Evolutionary conservation across 2,329 filamentous ascomycete genomes (phyloP), one percentile per base, ranked within the genome.

Genomic region (Arthrocladium fulminans): DNA sequence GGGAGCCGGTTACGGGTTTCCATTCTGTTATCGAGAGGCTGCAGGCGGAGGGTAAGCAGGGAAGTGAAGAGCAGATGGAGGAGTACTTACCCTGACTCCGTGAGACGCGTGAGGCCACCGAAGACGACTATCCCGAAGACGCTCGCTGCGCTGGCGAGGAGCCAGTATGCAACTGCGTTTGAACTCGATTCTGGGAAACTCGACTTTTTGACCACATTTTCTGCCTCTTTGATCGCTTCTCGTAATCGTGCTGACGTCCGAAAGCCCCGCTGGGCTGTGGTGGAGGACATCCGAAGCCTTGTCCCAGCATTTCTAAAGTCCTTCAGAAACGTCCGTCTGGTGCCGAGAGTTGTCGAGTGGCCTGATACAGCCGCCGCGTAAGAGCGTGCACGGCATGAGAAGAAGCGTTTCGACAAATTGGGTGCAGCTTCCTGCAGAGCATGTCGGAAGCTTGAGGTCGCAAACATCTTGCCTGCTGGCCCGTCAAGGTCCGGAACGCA

Each of bases 21-120:
- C 92, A 98, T 85, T 98, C 92, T 54, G 92, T 98, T 60, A 98
- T 98, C 65, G 89, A 96, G 57, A 98, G 76, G 39, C 90, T 94
- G 57, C 54, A 29, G 24, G 25, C 27, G 12, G 47, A 15, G 22
- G 6, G 15, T 35, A 15, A 19, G 29, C 22, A 15, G 19, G 38
- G 41, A n/a, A 27, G 46, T 46, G 25, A 24, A 32, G 8, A 13
- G 39, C 34, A 27, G 9, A 42, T 10, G 15, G 15, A 19, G 3
- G 19, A 4, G n/a, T 24, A n/a, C 39, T 25, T 48, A 94, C 88
- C 88, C 92, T 57, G 92, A 98, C 70, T 98, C 92, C 3, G 92
- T 98, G 58, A 98, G 74, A 51, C 92, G 77, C 24, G 92, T 98
- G 58, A 98, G 74, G 4, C 92, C 92, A 50, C 92, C 92, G 66